These are phyloP conservation scores for Penicillium cosmopolitanum DNA, from an alignment of 495 filamentous ascomycete genomes.

Conservation along the genomic window DNA sequence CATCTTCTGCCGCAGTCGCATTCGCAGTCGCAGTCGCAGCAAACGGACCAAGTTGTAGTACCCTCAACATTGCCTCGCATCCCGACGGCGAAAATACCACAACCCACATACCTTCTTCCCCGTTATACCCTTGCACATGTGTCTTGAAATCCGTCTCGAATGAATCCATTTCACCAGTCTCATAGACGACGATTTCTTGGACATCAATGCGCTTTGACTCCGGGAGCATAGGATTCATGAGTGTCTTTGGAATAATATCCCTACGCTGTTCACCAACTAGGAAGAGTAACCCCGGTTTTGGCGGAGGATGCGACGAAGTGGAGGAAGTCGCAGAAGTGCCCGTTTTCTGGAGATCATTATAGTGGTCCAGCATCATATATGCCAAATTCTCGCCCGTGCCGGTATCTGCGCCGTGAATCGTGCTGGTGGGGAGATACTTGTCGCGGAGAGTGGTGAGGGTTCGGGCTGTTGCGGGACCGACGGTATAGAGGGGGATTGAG, in stretches of 20 bases:
- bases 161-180: constrained; percentile 75
- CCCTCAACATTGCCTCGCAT: constrained; percentile 77
- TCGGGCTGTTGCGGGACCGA: constrained; percentile 87
- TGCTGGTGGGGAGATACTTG: constrained; percentile 46
- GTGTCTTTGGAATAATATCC: constrained; percentile 82
- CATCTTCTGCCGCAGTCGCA: constrained; percentile 4
- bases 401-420: constrained; percentile 72
- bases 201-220: constrained; percentile 57
- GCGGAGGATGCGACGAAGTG: constrained; percentile 12
- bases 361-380: constrained; percentile 74
- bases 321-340: too few species aligned
- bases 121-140: constrained; percentile 25
- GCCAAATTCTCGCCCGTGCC: constrained; percentile 84
- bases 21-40: not conserved
- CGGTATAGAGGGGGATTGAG: constrained; percentile 75
- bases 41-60: constrained; percentile 49
- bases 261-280: constrained; percentile 83
- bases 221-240: constrained; percentile 58
- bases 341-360: constrained; percentile 41
- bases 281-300: constrained; percentile 72
- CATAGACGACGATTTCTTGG: constrained; percentile 81
- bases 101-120: constrained; percentile 64
- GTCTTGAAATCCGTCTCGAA: constrained; percentile 68
- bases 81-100: constrained; percentile 94
- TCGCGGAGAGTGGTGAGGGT: constrained; percentile 64